phyloP scores from a whole-genome alignment of 352 stramenopile genomes.

The Elongisporangium anandrum region DNA sequence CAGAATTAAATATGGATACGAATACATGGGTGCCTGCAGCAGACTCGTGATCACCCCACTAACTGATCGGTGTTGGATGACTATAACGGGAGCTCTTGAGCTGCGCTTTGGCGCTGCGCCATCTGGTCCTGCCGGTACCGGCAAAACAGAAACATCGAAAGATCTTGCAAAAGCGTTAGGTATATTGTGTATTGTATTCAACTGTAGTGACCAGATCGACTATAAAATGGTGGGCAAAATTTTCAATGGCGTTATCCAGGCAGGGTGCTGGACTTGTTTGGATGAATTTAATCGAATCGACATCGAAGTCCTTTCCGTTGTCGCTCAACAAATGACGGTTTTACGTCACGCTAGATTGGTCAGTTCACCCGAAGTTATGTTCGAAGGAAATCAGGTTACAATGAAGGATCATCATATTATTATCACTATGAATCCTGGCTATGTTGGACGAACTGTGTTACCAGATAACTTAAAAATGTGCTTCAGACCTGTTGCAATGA shows the following conservation, averaged over 20 bases:
- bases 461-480: conserved; percentile 83
- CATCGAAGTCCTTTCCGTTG: conserved; percentile 84
- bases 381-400: conserved; percentile 54
- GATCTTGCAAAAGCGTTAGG: conserved; percentile 90
- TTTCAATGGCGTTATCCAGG: conserved; percentile 77
- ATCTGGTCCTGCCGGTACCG: conserved; percentile 85
- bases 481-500: conserved; percentile 86
- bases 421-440: conserved; percentile 88
- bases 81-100: conserved; percentile 87
- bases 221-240: conserved; percentile 87
- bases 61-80: conserved; percentile 93
- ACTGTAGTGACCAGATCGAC: conserved; percentile 95
- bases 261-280: conserved; percentile 79
- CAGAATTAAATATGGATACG: conserved; percentile 82
- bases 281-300: conserved; percentile 91
- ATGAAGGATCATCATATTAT: conserved; percentile 76
- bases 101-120: conserved; percentile 86
- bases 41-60: conserved; percentile 92
- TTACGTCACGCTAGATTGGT: conserved; percentile 50
- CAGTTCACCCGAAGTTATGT: conserved; percentile 26
- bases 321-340: conserved; percentile 81
- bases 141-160: conserved; percentile 95
- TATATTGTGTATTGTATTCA: conserved; percentile 94
- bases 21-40: conserved; percentile 90
- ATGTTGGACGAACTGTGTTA: conserved; percentile 72